These are phyloP conservation scores for Monilinia fructicola DNA, from an alignment of 2,329 filamentous ascomycete genomes.

Conservation along the genomic window DNA sequence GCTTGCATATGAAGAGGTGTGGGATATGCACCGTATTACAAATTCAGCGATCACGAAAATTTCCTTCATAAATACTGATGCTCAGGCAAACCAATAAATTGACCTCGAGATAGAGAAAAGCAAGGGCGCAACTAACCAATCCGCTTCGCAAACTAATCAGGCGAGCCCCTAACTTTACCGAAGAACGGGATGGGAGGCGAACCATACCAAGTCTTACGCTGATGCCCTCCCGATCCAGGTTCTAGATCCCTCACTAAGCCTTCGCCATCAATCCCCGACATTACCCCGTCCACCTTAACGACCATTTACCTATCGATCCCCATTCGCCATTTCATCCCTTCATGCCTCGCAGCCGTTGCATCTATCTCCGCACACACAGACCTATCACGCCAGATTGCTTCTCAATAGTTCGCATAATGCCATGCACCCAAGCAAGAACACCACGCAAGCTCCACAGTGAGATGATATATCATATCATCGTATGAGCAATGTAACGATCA, in stretches of 20 bases:
- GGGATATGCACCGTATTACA: slow-evolving; percentile 1
- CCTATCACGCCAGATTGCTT: not conserved
- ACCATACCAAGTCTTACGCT: not conserved
- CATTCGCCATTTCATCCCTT: not conserved
- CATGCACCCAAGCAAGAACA: not conserved
- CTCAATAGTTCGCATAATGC: not conserved
- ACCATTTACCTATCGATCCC: not conserved
- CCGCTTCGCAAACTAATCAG: not conserved
- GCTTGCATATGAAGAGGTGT: slow-evolving; percentile 2
- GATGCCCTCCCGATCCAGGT: not conserved
- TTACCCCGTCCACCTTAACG: not conserved
- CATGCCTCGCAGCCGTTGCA: not conserved
- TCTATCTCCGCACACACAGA: not conserved
- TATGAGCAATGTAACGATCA: not conserved
- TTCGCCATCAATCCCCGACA: not conserved
- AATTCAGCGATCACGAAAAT: not conserved
- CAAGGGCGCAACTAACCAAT: not conserved
- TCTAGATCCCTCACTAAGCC: not conserved
- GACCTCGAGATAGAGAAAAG: not conserved
- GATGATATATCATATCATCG: slow-evolving; percentile 4
- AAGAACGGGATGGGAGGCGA: not conserved
- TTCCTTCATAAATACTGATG: not conserved
- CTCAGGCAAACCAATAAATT: not conserved
- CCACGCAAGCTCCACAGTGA: not conserved
- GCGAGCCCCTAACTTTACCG: slow-evolving; percentile 16